phyloP scores from a whole-genome alignment of 257 asterid species.

The Coffea canephora region DNA sequence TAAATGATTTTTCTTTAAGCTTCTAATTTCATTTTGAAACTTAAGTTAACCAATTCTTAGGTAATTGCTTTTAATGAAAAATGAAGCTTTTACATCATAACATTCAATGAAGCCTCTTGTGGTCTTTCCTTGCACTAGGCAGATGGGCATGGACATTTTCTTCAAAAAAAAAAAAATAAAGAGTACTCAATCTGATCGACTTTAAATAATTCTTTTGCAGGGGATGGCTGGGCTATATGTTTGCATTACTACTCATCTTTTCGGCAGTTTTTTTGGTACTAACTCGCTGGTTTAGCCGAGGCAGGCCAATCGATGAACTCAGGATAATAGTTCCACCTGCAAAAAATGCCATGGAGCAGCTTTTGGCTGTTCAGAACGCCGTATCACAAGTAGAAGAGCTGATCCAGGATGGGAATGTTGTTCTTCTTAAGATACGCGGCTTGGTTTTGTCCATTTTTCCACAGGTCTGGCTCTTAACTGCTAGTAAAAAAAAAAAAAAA shows the following conservation, averaged over 20 bases:
- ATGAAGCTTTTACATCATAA: background rate
- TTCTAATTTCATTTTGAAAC: background rate
- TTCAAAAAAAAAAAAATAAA: background rate
- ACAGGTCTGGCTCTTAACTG: constrained; percentile 44
- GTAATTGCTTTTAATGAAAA: background rate
- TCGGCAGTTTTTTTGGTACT: constrained; percentile 71
- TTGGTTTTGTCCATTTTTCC: constrained; percentile 80
- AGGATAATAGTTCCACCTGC: constrained; percentile 73
- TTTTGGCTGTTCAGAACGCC: constrained; percentile 90
- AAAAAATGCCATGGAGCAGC: constrained; percentile 93
- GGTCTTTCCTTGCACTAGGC: background rate
- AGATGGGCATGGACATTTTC: background rate
- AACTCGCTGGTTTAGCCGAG: constrained; percentile 59
- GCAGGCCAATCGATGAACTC: constrained; percentile 64
- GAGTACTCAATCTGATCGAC: background rate
- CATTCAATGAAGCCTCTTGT: background rate
- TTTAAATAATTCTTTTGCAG: constrained; percentile 43
- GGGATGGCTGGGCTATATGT: constrained; percentile 72
- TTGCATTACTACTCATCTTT: constrained; percentile 44
- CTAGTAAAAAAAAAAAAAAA: no score
- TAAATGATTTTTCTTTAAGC: background rate
- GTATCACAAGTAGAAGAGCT: constrained; percentile 87
- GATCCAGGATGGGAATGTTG: constrained; percentile 75
- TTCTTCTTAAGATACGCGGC: constrained; percentile 79
- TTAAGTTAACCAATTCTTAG: background rate